phyloP scores from a whole-genome alignment of 2,329 filamentous ascomycete genomes.

The Clonostachys sp. region DNA sequence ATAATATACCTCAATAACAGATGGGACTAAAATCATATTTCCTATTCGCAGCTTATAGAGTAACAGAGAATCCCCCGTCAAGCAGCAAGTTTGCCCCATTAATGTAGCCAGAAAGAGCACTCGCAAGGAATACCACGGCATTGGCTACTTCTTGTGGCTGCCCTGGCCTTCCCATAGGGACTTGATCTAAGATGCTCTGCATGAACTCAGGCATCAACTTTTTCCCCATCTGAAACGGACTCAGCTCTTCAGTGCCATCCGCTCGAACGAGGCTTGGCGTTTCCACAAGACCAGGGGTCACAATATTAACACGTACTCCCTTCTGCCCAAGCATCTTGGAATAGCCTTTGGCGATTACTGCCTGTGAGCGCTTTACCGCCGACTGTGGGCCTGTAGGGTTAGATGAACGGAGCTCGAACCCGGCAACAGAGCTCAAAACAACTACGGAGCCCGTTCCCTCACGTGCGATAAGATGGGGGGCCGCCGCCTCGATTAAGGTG shows the following conservation, averaged over 20 bases:
- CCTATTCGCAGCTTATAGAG: no score
- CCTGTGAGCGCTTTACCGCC: constrained; percentile 14
- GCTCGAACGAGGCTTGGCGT: constrained; percentile 2
- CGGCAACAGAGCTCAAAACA: constrained; percentile 15
- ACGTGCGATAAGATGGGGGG: constrained; percentile 3
- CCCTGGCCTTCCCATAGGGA: constrained; percentile 9
- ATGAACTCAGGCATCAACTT: constrained; percentile 5
- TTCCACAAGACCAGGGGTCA: not conserved
- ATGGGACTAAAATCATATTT: no score
- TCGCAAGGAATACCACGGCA: constrained; percentile 13
- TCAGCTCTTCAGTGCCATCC: constrained; percentile 12
- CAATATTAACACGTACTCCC: constrained; percentile 1
- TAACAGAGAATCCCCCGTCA: constrained; percentile 8
- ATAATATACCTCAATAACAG: no score
- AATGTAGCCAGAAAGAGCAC: constrained; percentile 10
- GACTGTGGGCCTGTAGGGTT: constrained; percentile 9
- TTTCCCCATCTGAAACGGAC: constrained; percentile 6
- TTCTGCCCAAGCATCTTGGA: not conserved
- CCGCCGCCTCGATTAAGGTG: not conserved
- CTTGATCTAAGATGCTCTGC: constrained; percentile 1
- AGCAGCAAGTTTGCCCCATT: constrained; percentile 11
- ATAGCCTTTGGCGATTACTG: constrained; percentile 7
- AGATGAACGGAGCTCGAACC: constrained; percentile 9
- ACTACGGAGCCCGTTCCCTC: constrained; percentile 12
- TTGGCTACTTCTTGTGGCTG: constrained; percentile 12